Conservation (phyloP, 805 yeast species). For the Saccharomycopsis javanensis region DNA sequence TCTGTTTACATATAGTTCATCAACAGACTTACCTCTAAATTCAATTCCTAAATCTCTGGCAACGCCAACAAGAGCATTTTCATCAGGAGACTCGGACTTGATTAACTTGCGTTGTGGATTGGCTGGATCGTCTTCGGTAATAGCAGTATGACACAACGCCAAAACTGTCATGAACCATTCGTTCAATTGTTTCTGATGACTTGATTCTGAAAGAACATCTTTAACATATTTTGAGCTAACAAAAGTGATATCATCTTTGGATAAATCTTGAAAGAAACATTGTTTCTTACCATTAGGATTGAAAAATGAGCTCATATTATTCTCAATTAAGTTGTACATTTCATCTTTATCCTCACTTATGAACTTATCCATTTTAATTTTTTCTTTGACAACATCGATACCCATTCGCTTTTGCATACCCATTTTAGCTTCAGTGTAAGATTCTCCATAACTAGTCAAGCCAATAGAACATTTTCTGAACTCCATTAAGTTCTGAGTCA, state of each 20-base stretch:
- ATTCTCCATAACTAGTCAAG: constrained; percentile 59
- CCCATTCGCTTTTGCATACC: constrained; percentile 64
- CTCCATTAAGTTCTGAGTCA: constrained; percentile 78
- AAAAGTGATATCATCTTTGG: constrained; percentile 47
- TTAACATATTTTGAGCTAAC: constrained; percentile 47
- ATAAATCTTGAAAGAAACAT: constrained; percentile 35
- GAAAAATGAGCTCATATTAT: constrained; percentile 8
- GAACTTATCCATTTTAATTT: constrained; percentile 17
- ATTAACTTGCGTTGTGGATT: constrained; percentile 34
- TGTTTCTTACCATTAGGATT: constrained; percentile 6
- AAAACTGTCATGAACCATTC: constrained; percentile 53
- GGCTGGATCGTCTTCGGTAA: constrained; percentile 42
- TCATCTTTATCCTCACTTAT: constrained; percentile 8
- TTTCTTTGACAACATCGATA: constrained; percentile 44
- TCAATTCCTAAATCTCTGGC: constrained; percentile 68
- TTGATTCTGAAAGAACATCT: constrained; percentile 36
- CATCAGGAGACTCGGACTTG: constrained; percentile 81
- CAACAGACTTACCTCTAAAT: constrained; percentile 44
- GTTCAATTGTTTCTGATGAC: constrained; percentile 37
- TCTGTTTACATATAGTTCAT: constrained; percentile 33
- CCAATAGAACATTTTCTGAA: constrained; percentile 66
- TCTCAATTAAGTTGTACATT: constrained; percentile 4
- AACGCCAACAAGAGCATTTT: constrained; percentile 66
- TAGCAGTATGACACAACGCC: constrained; percentile 68
- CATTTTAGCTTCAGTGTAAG: constrained; percentile 70